Percentiles rank a stretch among this genome's conserved stretches.
Evolutionary conservation across 2,329 filamentous ascomycete species (phyloP).

Genomic region (Botrytis tulipae): DNA sequence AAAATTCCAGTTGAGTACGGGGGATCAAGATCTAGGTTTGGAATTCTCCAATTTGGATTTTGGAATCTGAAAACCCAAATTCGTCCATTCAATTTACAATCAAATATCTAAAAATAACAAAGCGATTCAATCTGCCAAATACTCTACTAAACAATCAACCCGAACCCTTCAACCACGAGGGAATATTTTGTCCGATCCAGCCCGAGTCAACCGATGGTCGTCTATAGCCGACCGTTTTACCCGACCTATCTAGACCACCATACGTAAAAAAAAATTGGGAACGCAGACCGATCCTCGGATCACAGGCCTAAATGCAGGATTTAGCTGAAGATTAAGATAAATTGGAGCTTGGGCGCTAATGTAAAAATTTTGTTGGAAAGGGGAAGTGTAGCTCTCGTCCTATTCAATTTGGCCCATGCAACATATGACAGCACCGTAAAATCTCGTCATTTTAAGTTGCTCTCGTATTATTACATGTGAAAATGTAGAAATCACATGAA

Average conservation of each 20-base stretch:
- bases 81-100: not conserved
- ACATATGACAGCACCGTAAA: not conserved
- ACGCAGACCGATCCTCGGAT: not conserved
- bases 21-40: not conserved
- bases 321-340: not conserved
- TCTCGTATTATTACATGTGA: not conserved
- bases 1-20: not conserved
- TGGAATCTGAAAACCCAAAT: not conserved
- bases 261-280: not conserved
- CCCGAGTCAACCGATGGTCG: not conserved
- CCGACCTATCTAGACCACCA: not conserved
- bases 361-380: not conserved
- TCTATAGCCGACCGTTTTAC: not conserved
- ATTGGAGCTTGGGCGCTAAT: not conserved
- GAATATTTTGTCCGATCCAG: not conserved
- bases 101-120: not conserved
- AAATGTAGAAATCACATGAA: not conserved
- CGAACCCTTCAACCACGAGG: not conserved
- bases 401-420: not conserved
- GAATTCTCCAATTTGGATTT: not conserved
- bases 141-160: not conserved
- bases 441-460: fast-evolving
- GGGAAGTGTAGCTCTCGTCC: not conserved
- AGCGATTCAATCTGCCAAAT: not conserved
- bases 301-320: not conserved